Evolutionary conservation across 179 eudicot species (phyloP), one percentile per base, ranked within the genome.

Genomic region (Corrigiola litoralis): DNA sequence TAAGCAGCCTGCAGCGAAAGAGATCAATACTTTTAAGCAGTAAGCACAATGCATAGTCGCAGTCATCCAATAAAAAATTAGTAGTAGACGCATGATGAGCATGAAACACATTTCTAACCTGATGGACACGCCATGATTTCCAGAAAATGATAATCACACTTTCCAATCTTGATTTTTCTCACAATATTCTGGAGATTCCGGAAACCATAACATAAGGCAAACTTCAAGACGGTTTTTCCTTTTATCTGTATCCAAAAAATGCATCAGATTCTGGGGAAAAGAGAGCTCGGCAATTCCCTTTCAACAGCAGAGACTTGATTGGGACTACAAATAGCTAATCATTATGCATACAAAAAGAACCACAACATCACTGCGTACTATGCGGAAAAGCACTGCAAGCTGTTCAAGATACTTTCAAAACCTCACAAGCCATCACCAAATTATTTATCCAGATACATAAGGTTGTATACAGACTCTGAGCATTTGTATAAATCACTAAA

Each of bases 71-170:
- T 57, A 25, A 50, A 2, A 48, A 38, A 9, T 38, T 6, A 9
- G n/a, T 29, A 27, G 6, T 25, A 18, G 10, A 45, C 44, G 41
- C 18, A 33, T 2, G 20, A 44, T 14, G 48, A 20, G 27, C 34
- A 54, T 11, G n/a, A 21, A 23, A 28, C n/a, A 49, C 18, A 2
- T 28, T 42, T 27, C 49, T 25, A 67, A 94, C 99, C 97, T 82
- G 99, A 91, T 60, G 97, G 97, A 77, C 99, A 94, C 61, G 99
- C 99, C 99, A 94, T 94, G 61, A 94, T 87, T 85, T 94, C 97
- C 65, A 94, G 38, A 70, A 80, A 94, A 36, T 94, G 84, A 74
- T 90, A 94, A 65, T 94, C 99, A 74, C 91, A 87, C 80, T 81
- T 88, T 52, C 96, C 95, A 55, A 38, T 82, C 80, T 94, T 86